Evolutionary conservation across 768 basidiomycete species (phyloP).

Genomic region (Leccinum variicolor): DNA sequence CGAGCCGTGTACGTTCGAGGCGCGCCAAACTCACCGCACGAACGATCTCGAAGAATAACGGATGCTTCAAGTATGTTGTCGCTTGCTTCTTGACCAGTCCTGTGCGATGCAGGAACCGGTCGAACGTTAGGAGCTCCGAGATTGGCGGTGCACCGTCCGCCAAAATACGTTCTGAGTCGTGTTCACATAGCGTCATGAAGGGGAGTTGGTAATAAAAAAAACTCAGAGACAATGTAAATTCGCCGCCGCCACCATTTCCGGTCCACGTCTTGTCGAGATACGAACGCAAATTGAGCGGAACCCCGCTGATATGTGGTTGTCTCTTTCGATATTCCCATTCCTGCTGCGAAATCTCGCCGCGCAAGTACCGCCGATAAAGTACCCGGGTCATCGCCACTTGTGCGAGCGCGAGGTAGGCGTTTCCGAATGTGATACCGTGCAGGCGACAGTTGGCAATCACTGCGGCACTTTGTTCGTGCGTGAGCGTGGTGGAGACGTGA

Average conservation of each 20-base stretch:
- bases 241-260: slow-evolving; percentile 39
- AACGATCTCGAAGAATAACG: slow-evolving; percentile 44
- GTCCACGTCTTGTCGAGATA: slow-evolving; percentile 47
- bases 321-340: slow-evolving; percentile 53
- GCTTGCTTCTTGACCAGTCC: slow-evolving; percentile 36
- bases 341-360: slow-evolving; percentile 45
- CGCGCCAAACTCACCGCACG: slow-evolving; percentile 9
- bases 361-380: slow-evolving; percentile 44
- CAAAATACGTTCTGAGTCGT: background rate
- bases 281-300: slow-evolving; percentile 50
- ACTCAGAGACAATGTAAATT: slow-evolving; percentile 41
- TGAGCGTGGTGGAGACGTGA: slow-evolving; percentile 21
- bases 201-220: slow-evolving; percentile 44
- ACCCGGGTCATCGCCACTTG: slow-evolving; percentile 54
- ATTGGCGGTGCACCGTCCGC: slow-evolving; percentile 36
- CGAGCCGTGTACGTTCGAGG: background rate
- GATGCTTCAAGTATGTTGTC: slow-evolving; percentile 34
- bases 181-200: slow-evolving; percentile 41
- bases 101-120: slow-evolving; percentile 46
- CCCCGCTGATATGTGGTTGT: slow-evolving; percentile 47
- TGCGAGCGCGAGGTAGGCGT: slow-evolving; percentile 45
- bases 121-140: slow-evolving; percentile 37
- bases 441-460: slow-evolving; percentile 40
- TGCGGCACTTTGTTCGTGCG: slow-evolving; percentile 26
- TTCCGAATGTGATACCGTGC: slow-evolving; percentile 48